Evolutionary conservation across 495 filamentous ascomycete species (phyloP), one percentile per base, ranked within the genome.

Genomic region (Aspergillus olivimuriae): DNA sequence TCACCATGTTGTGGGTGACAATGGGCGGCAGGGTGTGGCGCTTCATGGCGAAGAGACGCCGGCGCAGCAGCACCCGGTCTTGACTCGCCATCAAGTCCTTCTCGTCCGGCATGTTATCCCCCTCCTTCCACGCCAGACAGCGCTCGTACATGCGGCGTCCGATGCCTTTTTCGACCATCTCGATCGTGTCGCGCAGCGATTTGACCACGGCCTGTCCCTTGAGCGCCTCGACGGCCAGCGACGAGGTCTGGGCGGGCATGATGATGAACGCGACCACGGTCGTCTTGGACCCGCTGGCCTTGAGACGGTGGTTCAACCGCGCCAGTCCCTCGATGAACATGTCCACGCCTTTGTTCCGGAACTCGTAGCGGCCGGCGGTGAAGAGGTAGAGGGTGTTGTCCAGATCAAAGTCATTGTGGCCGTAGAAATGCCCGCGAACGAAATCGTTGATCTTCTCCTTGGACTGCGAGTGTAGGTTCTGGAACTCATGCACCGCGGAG

Each of bases 251-350:
- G 2, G 92, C 92, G 4, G 94, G 94, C 89, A 97, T 94, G 61
- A 98, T 96, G 57, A 98, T 86, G 59, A 98, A 98, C 12, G 92
- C 90, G n/a, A 98, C 94, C 16, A 98, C 85, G 1, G 92, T 98
- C 55, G 78, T 94, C 65, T 90, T 92, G 48, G 89, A 95, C 14
- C 86, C 85, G 18, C 79, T 66, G 41, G 66, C 62, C 73, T 97
- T 98, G 43, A 98, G 77, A 24, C 83, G 79, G 69, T 96, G 90
- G 66, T 98, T 97, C 52, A 98, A 71, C 24, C 92, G 84, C 16
- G 92, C 92, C 33, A 98, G 72, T 0, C 88, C 91, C 61, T 98
- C 92, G 55, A 98, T 92, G 61, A 95, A 98, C 92, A 98, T 97
- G 66, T 98, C 92, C 14, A 95, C 89, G 51, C 92, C 92, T 65